Percentiles rank a stretch among this genome's conserved stretches.
These are phyloP conservation scores for Herpetospermum pedunculosum DNA, from an alignment of 306 rosid genomes.

Conservation along the genomic window DNA sequence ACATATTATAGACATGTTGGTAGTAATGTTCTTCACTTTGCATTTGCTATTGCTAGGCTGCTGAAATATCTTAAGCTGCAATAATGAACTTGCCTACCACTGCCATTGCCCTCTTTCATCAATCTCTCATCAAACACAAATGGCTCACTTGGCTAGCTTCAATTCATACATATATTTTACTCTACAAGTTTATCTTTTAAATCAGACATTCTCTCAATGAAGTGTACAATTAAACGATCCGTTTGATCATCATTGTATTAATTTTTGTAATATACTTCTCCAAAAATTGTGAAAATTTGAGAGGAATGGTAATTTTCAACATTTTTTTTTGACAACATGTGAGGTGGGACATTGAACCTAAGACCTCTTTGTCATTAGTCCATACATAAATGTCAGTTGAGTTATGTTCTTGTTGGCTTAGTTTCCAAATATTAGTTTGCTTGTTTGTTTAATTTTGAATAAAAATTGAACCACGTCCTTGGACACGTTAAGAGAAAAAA, in stretches of 20 bases:
- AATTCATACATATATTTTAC: background rate
- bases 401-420: too few species aligned
- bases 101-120: background rate
- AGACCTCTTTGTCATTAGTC: too few species aligned
- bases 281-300: too few species aligned
- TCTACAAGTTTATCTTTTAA: background rate
- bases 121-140: background rate
- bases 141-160: background rate
- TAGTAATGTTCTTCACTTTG: background rate
- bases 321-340: too few species aligned
- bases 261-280: background rate
- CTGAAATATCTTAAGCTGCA: slow-evolving; percentile 15
- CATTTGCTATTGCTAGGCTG: background rate
- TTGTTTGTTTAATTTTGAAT: background rate
- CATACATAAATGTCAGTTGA: too few species aligned
- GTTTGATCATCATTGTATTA: background rate
- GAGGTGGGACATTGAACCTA: too few species aligned
- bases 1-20: too few species aligned
- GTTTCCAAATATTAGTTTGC: background rate
- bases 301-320: too few species aligned
- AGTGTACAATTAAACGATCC: background rate
- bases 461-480: background rate
- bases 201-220: background rate
- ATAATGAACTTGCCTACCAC: background rate
- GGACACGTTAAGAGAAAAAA: background rate